Base-by-base conservation (phyloP, 495 filamentous ascomycete genomes). In the Margaritispora aquatica region DNA sequence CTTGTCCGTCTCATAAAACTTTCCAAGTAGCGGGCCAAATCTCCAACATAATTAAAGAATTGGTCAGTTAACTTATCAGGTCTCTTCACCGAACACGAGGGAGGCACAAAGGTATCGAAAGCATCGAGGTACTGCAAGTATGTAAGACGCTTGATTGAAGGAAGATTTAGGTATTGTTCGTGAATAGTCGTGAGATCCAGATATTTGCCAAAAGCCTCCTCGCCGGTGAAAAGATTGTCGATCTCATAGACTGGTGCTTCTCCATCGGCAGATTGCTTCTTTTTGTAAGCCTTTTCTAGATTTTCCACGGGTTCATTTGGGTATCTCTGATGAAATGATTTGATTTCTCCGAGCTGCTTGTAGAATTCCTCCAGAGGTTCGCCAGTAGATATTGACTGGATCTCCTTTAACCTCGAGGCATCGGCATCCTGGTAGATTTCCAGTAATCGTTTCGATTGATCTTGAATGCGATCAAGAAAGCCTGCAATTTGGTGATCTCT, bases 291-390 rank as follows among this genome's bases (percentile, higher is more conserved):
- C 57, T 85, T 80, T 74, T 98, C 94, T 13, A 97, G 83, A 67
- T 97, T 96, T 70, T 97, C 95, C 26, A 95, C 89, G 1, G 88
- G 92, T 68, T 96, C 90, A 70, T 95, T 96, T 0, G 92, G 95
- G 62, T 98, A 97, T 60, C 86, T 84, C 52, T 87, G 82, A 73
- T 97, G 91, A 66, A 92, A 95, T 49, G 88, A 84, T 64, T 90
- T 95, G 68, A 96, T 89, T 1, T 83, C 81, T 54, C 79, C 72
- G 4, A 96, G 73, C 66, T 96, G 89, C 57, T 86, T 89, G 74
- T 96, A 92, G 73, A 98, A 97, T 63, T 89, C 87, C 48, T 95
- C 90, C 64, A 96, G 93, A 1, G 89, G 84, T 61, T 98, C 94
- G 58, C 92, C 92, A 0, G 86, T 88, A 38, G 88, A 86, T 57